Evolutionary conservation across 129 eudicot species (phyloP).

Genomic region (Scalesia atractyloides): DNA sequence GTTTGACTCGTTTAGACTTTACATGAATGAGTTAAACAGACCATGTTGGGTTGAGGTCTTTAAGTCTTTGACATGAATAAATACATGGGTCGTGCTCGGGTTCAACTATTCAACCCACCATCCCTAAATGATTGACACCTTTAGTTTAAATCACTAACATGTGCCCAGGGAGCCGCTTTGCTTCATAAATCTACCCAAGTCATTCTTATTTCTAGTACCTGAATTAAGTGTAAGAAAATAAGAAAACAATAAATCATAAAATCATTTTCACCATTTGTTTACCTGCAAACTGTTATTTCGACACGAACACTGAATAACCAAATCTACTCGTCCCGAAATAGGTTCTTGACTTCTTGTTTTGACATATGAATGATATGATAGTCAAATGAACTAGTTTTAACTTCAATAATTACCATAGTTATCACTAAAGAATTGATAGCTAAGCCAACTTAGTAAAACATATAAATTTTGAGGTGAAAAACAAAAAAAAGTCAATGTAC

Average conservation of each 20-base stretch:
- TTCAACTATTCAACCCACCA: not conserved
- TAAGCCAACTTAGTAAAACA: constrained; percentile 2
- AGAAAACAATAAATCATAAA: not conserved
- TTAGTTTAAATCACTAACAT: constrained; percentile 9
- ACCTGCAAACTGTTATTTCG: constrained; percentile 13
- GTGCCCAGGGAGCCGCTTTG: not conserved
- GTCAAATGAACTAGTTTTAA: constrained; percentile 10
- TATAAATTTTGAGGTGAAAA: not conserved
- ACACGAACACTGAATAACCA: not conserved
- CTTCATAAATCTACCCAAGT: not conserved
- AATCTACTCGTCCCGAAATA: not conserved
- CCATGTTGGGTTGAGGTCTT: not conserved
- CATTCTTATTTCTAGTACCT: constrained; percentile 23
- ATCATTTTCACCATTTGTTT: constrained; percentile 4
- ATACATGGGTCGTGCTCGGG: not conserved
- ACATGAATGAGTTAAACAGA: not conserved
- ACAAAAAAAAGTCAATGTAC: not conserved
- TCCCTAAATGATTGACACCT: not conserved
- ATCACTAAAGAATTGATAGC: constrained; percentile 14
- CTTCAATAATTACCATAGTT: not conserved
- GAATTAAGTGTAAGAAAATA: constrained; percentile 12
- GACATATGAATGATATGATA: not conserved
- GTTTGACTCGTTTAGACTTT: not conserved
- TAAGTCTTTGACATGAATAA: not conserved
- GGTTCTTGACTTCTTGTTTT: constrained; percentile 5